These are phyloP conservation scores for Daedaleopsis nitida DNA, from an alignment of 768 basidiomycete species.

Conservation along the genomic window DNA sequence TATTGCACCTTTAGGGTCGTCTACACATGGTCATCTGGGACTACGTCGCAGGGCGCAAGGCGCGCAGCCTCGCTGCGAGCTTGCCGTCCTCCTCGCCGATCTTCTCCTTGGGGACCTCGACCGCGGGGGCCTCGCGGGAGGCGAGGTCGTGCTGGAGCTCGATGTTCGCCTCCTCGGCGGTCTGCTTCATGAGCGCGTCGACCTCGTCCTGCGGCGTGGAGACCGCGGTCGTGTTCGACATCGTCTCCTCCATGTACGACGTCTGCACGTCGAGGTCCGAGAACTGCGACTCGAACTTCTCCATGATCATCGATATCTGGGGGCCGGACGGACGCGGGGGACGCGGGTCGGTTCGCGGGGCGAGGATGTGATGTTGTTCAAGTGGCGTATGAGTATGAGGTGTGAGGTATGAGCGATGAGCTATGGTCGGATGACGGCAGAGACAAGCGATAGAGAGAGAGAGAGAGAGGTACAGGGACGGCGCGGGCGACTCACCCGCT, in stretches of 20 bases:
- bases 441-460: not conserved
- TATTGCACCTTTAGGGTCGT: not conserved
- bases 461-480: not conserved
- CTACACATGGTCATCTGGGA: not conserved
- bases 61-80: conserved; percentile 86
- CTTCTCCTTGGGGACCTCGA: conserved; percentile 54
- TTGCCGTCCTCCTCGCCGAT: conserved; percentile 74
- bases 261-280: conserved; percentile 97
- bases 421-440: not conserved
- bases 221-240: conserved; percentile 89
- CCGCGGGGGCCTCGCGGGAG: conserved; percentile 47
- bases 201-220: conserved; percentile 98
- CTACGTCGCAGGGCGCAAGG: conserved; percentile 76
- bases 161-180: conserved; percentile 96
- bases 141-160: conserved; percentile 92
- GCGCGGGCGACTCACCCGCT: conserved; percentile 61
- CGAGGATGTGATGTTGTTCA: not conserved
- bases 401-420: not conserved
- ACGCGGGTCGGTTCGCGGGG: too few relatives aligned
- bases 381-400: not conserved
- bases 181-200: conserved; percentile 87
- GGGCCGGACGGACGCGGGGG: not conserved
- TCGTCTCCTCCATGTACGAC: conserved; percentile 96
- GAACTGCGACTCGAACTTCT: conserved; percentile 97
- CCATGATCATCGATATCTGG: conserved; percentile 98